Conservation (phyloP, 2,329 filamentous ascomycete species). For the Akanthomyces dipterigenus region DNA sequence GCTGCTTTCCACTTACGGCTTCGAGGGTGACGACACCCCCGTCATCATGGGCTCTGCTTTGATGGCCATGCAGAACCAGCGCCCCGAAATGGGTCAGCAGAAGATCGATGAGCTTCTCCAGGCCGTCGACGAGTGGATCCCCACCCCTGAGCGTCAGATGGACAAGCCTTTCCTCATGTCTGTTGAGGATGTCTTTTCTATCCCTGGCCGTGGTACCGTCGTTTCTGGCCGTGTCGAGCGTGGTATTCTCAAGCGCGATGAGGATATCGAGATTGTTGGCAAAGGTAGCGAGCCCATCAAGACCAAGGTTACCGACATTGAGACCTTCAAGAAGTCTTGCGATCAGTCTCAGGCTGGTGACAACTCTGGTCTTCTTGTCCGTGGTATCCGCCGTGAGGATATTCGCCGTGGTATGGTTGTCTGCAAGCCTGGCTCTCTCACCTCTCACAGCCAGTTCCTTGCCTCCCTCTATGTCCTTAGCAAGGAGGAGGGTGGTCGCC, state of each 20-base stretch:
- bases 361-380: slow-evolving; percentile 94
- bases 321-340: slow-evolving; percentile 99
- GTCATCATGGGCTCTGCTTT: slow-evolving; percentile 96
- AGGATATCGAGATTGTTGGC: slow-evolving; percentile 90
- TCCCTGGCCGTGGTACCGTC: slow-evolving; percentile 90
- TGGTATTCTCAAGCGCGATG: slow-evolving; percentile 86
- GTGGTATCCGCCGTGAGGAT: slow-evolving; percentile 94
- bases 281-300: slow-evolving; percentile 78
- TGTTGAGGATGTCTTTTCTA: slow-evolving; percentile 87
- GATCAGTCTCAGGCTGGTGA: slow-evolving; percentile 94
- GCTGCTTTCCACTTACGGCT: slow-evolving; percentile 84
- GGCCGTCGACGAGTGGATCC: slow-evolving; percentile 93
- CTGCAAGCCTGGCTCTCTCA: slow-evolving; percentile 72
- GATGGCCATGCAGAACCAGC: slow-evolving; percentile 81
- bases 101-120: slow-evolving; percentile 90
- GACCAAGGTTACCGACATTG: slow-evolving; percentile 99
- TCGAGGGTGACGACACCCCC: slow-evolving; percentile 96
- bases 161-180: slow-evolving; percentile 99
- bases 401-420: slow-evolving; percentile 93
- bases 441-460: slow-evolving; percentile 86
- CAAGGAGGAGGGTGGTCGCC: slow-evolving; percentile 96
- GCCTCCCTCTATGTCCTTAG: slow-evolving; percentile 93
- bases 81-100: slow-evolving; percentile 75
- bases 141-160: slow-evolving; percentile 84
- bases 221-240: slow-evolving; percentile 96